These are phyloP conservation scores for Cavenderia fasciculata DNA, from an alignment of 78 protist genomes.

Conservation along the genomic window DNA sequence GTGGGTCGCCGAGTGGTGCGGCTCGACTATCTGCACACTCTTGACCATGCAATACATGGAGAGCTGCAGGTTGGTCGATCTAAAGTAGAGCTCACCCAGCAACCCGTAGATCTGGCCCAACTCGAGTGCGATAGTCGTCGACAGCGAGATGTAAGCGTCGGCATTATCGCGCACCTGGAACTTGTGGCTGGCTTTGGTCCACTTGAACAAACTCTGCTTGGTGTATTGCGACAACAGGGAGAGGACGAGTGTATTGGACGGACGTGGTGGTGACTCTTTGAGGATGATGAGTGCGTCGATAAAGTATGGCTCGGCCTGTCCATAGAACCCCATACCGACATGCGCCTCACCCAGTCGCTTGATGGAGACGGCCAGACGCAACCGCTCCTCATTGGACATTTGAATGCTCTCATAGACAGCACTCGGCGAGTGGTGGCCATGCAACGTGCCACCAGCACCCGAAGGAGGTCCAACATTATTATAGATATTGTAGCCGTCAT, in stretches of 20 bases:
- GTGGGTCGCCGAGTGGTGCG: not conserved
- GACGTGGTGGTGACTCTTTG: constrained; percentile 17
- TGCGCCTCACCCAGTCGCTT: constrained; percentile 20
- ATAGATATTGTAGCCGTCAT: too few species aligned
- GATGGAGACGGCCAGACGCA: not conserved
- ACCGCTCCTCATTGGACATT: constrained; percentile 10
- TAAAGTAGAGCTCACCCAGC: constrained; percentile 4
- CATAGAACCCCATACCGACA: constrained; percentile 1
- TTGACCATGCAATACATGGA: constrained; percentile 15
- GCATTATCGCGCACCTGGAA: not conserved
- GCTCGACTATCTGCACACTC: not conserved
- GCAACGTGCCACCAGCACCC: too few species aligned
- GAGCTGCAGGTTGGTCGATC: not conserved
- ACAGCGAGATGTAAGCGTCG: not conserved
- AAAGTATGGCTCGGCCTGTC: constrained; percentile 20
- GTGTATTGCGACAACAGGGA: constrained; percentile 17
- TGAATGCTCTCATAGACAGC: too few species aligned
- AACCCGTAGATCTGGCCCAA: not conserved
- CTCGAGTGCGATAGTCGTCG: constrained; percentile 7
- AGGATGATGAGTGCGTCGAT: not conserved
- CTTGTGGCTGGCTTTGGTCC: not conserved
- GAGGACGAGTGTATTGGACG: not conserved
- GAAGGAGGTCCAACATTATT: too few species aligned
- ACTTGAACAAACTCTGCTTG: constrained; percentile 5
- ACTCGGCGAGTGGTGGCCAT: too few species aligned